These are phyloP conservation scores for Phycomyces nitens DNA, from an alignment of 192 early-diverging fungal species.

Conservation along the genomic window DNA sequence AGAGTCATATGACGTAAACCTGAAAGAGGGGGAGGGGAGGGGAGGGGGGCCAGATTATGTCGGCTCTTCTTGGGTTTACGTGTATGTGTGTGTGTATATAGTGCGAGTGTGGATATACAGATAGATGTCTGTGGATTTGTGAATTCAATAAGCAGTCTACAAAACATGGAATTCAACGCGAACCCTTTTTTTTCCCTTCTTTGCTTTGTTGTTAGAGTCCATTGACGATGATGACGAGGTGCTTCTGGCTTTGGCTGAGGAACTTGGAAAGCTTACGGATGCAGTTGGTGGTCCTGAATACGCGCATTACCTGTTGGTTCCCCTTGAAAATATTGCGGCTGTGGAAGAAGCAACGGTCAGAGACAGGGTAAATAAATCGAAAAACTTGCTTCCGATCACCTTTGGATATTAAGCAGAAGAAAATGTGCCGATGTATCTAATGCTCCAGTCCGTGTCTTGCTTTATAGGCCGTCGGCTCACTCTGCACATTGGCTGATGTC, in stretches of 20 bases:
- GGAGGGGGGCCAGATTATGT: too few relatives aligned
- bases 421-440: not conserved
- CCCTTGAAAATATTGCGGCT: slow-evolving; percentile 95
- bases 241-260: slow-evolving; percentile 86
- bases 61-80: too few relatives aligned
- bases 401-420: too few relatives aligned
- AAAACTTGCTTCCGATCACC: not conserved
- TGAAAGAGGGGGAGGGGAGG: too few relatives aligned
- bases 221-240: slow-evolving; percentile 99
- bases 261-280: slow-evolving; percentile 89
- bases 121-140: too few relatives aligned
- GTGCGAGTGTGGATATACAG: too few relatives aligned
- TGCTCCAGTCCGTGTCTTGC: too few relatives aligned
- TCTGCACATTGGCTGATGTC: slow-evolving; percentile 74
- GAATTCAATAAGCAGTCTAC: too few relatives aligned
- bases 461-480: slow-evolving; percentile 89
- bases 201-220: slow-evolving; percentile 64
- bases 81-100: too few relatives aligned
- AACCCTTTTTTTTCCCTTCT: not conserved
- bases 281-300: slow-evolving; percentile 87
- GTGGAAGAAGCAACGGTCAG: slow-evolving; percentile 98
- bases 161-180: not conserved
- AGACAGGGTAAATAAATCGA: slow-evolving; percentile 76
- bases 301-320: slow-evolving; percentile 81
- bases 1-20: too few relatives aligned